Evolutionary conservation across 345 rosid genomes (phyloP).

Genomic region (Murraya paniculata): DNA sequence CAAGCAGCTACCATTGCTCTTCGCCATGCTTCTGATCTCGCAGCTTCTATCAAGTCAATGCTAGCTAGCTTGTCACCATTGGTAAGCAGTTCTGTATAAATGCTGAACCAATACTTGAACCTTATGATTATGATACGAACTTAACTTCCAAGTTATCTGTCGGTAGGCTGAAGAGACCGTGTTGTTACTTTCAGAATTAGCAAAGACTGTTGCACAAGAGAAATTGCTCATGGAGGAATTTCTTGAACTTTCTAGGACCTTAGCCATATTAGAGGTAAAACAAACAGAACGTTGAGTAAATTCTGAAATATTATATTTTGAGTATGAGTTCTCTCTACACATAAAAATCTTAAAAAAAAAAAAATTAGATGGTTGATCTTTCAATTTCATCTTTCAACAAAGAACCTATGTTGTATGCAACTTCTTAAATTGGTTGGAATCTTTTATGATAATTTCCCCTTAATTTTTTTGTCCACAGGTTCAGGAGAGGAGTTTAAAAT

Average conservation of each 20-base stretch:
- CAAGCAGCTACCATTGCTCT: constrained; percentile 37
- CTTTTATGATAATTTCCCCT: neutral
- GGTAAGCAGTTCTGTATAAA: constrained; percentile 31
- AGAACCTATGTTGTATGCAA: neutral
- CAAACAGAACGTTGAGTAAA: no score
- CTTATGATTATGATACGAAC: neutral
- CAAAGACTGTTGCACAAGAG: constrained; percentile 58
- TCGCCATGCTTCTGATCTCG: constrained; percentile 48
- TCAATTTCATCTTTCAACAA: neutral
- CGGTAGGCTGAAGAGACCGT: constrained; percentile 42
- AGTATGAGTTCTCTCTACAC: neutral
- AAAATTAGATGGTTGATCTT: neutral
- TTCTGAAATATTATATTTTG: neutral
- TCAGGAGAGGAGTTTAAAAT: constrained; percentile 56
- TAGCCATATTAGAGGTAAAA: constrained; percentile 55
- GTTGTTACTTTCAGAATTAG: constrained; percentile 49
- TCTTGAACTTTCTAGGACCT: constrained; percentile 46
- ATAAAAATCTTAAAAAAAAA: neutral
- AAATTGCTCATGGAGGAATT: constrained; percentile 59
- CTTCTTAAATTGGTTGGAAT: neutral
- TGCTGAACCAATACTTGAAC: neutral
- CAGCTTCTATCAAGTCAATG: constrained; percentile 42
- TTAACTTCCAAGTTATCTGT: constrained; percentile 5
- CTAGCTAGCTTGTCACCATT: constrained; percentile 29
- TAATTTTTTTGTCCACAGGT: constrained; percentile 39